Conservation (phyloP, 2,329 filamentous ascomycete species). For the Aspergillus transmontanensis region DNA sequence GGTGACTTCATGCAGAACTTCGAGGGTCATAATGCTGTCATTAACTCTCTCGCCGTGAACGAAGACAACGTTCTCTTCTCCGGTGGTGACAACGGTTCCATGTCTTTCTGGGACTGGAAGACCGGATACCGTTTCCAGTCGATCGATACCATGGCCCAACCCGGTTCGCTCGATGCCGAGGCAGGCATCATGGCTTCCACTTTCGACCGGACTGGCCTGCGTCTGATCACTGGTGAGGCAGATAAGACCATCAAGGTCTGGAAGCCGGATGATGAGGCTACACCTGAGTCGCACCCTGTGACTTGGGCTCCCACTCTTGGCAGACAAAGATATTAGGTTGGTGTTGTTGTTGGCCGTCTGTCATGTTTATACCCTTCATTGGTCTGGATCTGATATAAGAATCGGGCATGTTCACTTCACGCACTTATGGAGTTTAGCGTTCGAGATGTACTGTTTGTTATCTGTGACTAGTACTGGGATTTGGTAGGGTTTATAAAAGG, state of each 20-base stretch:
- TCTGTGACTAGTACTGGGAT: conserved; percentile 9
- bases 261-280: conserved; percentile 90
- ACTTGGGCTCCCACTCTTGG: conserved; percentile 86
- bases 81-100: conserved; percentile 92
- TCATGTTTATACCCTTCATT: conserved; percentile 20
- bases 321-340: conserved; percentile 69
- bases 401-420: conserved; percentile 13
- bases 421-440: conserved; percentile 38
- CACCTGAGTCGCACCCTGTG: conserved; percentile 85
- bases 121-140: conserved; percentile 89
- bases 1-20: conserved; percentile 99
- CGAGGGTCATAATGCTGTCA: conserved; percentile 92
- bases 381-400: conserved; percentile 25
- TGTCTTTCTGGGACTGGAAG: conserved; percentile 99
- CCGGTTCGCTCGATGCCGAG: conserved; percentile 90
- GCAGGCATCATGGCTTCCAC: conserved; percentile 92
- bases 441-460: conserved; percentile 17
- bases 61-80: conserved; percentile 95
- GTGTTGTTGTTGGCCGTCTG: conserved; percentile 4
- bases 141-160: conserved; percentile 88
- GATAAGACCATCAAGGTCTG: conserved; percentile 99
- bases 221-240: conserved; percentile 90
- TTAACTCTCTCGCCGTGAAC: conserved; percentile 92
- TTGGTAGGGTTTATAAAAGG: conserved; percentile 13
- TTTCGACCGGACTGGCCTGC: conserved; percentile 84